These are phyloP conservation scores for Themeda triandra DNA, from an alignment of 176 grass and related monocot species.

Conservation along the genomic window DNA sequence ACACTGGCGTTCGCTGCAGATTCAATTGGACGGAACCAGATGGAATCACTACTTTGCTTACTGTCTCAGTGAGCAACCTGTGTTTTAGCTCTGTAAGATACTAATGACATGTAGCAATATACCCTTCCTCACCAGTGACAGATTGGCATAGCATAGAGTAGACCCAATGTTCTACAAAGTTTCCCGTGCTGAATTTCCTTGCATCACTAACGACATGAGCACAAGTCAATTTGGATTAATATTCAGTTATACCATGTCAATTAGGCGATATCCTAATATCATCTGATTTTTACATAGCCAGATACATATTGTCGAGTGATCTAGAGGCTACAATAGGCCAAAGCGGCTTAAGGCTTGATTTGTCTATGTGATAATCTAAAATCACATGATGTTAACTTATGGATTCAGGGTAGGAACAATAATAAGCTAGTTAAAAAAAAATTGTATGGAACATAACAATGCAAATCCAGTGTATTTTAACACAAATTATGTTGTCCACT, in stretches of 20 bases:
- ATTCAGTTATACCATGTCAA: conserved; percentile 6
- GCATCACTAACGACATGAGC: neutral
- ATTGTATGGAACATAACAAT: neutral
- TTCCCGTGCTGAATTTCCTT: neutral
- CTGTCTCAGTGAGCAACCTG: conserved; percentile 35
- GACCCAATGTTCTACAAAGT: neutral
- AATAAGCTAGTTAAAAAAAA: neutral
- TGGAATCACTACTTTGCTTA: conserved; percentile 71
- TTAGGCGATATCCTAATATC: neutral
- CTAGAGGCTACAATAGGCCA: neutral
- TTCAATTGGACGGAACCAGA: conserved; percentile 70
- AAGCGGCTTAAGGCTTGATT: neutral
- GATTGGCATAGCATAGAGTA: neutral
- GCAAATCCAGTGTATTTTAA: neutral
- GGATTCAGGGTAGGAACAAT: neutral
- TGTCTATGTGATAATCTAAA: neutral
- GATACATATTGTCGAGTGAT: neutral
- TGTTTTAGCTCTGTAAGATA: neutral
- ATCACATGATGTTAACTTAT: neutral
- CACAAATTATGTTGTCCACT: neutral
- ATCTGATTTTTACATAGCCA: neutral
- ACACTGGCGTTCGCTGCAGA: conserved; percentile 58
- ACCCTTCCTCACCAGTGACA: neutral
- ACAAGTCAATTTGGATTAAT: neutral
- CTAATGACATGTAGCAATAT: neutral